Evolutionary conservation across 2,329 filamentous ascomycete genomes (phyloP).

Genomic region (Remersonia thermophila): DNA sequence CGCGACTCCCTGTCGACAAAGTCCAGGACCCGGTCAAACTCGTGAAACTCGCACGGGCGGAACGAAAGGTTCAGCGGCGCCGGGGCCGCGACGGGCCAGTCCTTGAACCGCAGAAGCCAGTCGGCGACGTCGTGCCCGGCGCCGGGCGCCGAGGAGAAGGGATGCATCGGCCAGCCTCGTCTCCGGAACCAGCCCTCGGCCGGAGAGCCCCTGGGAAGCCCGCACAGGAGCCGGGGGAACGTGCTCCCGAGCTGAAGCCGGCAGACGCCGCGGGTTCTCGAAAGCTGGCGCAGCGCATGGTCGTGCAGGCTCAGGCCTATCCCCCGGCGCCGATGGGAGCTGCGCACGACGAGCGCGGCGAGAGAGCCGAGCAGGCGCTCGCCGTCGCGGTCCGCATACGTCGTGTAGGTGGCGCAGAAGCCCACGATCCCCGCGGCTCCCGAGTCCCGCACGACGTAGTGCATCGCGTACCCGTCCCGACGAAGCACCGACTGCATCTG

Average conservation of each 20-base stretch:
- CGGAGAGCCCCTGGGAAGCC: conserved; percentile 32
- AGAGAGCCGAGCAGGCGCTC: conserved; percentile 44
- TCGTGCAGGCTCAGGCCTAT: conserved; percentile 42
- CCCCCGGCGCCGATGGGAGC: conserved; percentile 34
- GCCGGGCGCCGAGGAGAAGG: conserved; percentile 31
- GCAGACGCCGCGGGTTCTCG: conserved; percentile 37
- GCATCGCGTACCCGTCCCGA: conserved; percentile 43
- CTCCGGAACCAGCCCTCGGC: conserved; percentile 39
- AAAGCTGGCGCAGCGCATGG: conserved; percentile 37
- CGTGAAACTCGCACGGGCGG: conserved; percentile 31
- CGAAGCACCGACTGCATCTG: conserved; percentile 35
- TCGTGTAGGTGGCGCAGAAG: conserved; percentile 49
- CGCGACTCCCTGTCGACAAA: conserved; percentile 37
- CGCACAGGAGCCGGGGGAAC: conserved; percentile 46
- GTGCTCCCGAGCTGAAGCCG: conserved; percentile 45
- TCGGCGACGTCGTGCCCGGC: conserved; percentile 39
- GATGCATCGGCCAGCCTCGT: conserved; percentile 40
- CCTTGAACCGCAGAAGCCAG: conserved; percentile 39
- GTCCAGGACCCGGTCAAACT: conserved; percentile 35
- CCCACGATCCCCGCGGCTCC: conserved; percentile 28
- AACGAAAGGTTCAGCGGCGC: conserved; percentile 31
- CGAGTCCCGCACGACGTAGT: conserved; percentile 40
- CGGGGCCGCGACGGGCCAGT: conserved; percentile 30
- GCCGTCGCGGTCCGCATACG: conserved; percentile 39
- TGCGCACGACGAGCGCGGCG: conserved; percentile 40